phyloP scores from a whole-genome alignment of 371 early-diverging fungal genomes.

The Mortierella sp. region DNA sequence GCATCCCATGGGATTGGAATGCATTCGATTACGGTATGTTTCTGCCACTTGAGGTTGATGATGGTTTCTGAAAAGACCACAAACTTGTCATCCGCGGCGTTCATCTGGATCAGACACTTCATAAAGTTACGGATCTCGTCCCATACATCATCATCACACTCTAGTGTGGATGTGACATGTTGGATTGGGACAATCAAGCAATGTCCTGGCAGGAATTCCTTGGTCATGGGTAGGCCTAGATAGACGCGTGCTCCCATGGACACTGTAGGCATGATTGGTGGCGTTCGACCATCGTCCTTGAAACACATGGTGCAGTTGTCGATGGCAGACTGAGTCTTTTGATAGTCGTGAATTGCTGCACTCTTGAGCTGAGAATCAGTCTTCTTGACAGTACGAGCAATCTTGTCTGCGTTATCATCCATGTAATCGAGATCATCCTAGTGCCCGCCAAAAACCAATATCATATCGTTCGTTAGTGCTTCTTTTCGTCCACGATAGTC shows the following conservation, averaged over 20 bases:
- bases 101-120: slow-evolving; percentile 93
- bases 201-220: slow-evolving; percentile 85
- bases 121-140: slow-evolving; percentile 94
- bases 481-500: too few relatives aligned
- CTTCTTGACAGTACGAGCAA: slow-evolving; percentile 70
- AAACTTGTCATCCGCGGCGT: slow-evolving; percentile 72
- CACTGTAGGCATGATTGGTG: slow-evolving; percentile 80
- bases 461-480: too few relatives aligned
- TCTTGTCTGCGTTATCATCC: slow-evolving; percentile 89
- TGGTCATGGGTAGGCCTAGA: slow-evolving; percentile 79
- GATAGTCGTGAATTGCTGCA: slow-evolving; percentile 65
- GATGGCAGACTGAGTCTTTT: slow-evolving; percentile 72
- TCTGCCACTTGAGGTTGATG: slow-evolving; percentile 72
- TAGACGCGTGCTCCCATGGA: slow-evolving; percentile 83
- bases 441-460: too few relatives aligned
- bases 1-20: slow-evolving; percentile 87
- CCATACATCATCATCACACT: slow-evolving; percentile 93
- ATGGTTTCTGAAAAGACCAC: slow-evolving; percentile 93
- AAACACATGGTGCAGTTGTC: slow-evolving; percentile 84
- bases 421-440: slow-evolving; percentile 87
- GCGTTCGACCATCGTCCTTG: slow-evolving; percentile 63
- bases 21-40: slow-evolving; percentile 91
- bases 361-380: slow-evolving; percentile 64
- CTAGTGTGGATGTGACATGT: slow-evolving; percentile 84
- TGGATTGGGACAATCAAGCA: slow-evolving; percentile 92